Conservation (phyloP, 345 rosid genomes). For the Moringa oleifera region DNA sequence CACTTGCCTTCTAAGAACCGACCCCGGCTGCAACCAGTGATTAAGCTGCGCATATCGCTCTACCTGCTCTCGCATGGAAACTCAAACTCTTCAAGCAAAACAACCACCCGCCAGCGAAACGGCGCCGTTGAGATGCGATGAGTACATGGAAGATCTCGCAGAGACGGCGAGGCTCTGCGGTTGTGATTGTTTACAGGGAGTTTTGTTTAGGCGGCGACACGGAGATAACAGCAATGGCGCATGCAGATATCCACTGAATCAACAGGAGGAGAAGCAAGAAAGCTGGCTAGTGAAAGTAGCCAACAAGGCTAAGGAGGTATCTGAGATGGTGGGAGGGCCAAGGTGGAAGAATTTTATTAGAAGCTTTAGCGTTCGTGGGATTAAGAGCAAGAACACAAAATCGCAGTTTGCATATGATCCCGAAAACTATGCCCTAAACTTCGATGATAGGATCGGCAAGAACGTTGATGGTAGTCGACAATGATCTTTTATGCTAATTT, state of each 20-base stretch:
- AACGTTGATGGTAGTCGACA: no score
- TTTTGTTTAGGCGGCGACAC: conserved; percentile 20
- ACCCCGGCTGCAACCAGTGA: no score
- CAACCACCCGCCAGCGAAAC: conserved; percentile 5
- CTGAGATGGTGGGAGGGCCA: conserved; percentile 51
- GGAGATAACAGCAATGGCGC: conserved; percentile 11
- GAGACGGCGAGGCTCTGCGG: conserved; percentile 19
- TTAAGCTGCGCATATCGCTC: no score
- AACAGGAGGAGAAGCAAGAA: conserved; percentile 23
- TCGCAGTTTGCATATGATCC: conserved; percentile 52
- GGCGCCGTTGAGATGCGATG: neutral
- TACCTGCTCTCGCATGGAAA: conserved; percentile 18
- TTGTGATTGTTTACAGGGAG: conserved; percentile 35
- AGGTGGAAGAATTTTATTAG: conserved; percentile 62
- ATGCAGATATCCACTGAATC: conserved; percentile 4
- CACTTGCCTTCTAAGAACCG: no score
- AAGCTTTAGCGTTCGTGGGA: conserved; percentile 26
- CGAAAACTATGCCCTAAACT: conserved; percentile 61
- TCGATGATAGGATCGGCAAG: conserved; percentile 63
- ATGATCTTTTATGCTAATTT: conserved; percentile 29
- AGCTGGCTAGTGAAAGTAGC: conserved; percentile 29
- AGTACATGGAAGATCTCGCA: conserved; percentile 17
- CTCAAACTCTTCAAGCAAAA: conserved; percentile 20
- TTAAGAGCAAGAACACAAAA: conserved; percentile 23
- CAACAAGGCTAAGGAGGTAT: conserved; percentile 35